Percentiles rank a stretch among this genome's conserved stretches.
These are phyloP conservation scores for Cadophora sp. DNA, from an alignment of 2,329 filamentous ascomycete genomes.

Conservation along the genomic window DNA sequence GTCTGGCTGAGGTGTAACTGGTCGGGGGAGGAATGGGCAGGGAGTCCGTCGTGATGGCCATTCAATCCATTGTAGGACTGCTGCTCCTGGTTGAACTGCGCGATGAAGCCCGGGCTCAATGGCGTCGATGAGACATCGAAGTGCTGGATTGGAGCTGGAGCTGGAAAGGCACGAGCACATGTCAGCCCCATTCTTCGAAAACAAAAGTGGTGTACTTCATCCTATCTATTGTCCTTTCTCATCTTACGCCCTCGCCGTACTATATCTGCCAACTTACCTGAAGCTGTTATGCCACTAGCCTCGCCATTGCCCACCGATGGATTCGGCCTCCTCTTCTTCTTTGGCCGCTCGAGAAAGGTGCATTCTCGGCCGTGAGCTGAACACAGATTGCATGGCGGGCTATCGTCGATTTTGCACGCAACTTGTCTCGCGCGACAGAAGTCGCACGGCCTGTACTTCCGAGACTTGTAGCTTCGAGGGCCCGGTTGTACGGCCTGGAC, in stretches of 20 bases:
- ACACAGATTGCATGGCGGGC: constrained; percentile 52
- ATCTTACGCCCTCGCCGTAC: constrained; percentile 10
- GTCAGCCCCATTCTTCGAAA: constrained; percentile 27
- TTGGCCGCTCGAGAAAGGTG: constrained; percentile 51
- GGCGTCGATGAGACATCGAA: constrained; percentile 36
- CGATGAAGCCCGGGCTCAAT: constrained; percentile 41
- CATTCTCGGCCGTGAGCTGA: constrained; percentile 51
- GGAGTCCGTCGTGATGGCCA: constrained; percentile 36
- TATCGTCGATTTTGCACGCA: constrained; percentile 51
- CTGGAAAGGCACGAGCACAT: constrained; percentile 20
- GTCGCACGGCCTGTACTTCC: constrained; percentile 51
- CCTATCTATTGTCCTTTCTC: constrained; percentile 1
- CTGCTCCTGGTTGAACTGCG: constrained; percentile 40
- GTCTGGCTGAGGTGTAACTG: constrained; percentile 34
- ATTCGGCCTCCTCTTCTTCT: constrained; percentile 44
- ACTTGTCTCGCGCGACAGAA: constrained; percentile 54
- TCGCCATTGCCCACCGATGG: constrained; percentile 34
- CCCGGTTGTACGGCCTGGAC: constrained; percentile 34
- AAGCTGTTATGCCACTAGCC: constrained; percentile 29
- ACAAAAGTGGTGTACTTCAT: constrained; percentile 7
- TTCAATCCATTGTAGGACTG: constrained; percentile 37
- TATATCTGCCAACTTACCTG: constrained; percentile 30
- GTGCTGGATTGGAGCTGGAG: constrained; percentile 36
- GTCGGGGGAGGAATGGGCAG: constrained; percentile 34
- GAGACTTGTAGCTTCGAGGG: constrained; percentile 42